These are phyloP conservation scores for Metarhizium album DNA, from an alignment of 2,329 filamentous ascomycete genomes.

Conservation along the genomic window DNA sequence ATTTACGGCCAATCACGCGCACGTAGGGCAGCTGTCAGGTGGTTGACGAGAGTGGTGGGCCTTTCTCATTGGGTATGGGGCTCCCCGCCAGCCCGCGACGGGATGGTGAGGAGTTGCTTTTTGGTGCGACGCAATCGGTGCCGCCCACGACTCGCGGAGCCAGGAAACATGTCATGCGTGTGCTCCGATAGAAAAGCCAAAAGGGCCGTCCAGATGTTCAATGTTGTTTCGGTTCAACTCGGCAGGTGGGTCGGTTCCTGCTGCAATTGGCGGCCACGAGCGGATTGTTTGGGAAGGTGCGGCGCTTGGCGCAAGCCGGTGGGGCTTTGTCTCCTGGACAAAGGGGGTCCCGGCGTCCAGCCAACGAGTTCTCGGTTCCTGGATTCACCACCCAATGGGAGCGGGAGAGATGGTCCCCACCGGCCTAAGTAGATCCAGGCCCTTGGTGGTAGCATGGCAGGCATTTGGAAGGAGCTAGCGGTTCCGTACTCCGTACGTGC, in stretches of 20 bases:
- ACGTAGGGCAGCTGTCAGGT: too few relatives aligned
- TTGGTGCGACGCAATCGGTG: too few relatives aligned
- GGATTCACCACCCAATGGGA: slow-evolving; percentile 7
- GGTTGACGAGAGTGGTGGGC: too few relatives aligned
- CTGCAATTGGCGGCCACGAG: background rate
- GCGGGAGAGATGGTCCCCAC: background rate
- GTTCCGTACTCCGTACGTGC: background rate
- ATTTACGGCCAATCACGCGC: too few relatives aligned
- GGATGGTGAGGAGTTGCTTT: too few relatives aligned
- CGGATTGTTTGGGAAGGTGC: background rate
- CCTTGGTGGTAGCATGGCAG: too few relatives aligned
- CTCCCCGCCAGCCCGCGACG: too few relatives aligned
- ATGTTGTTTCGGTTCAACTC: background rate
- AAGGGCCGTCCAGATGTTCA: too few relatives aligned
- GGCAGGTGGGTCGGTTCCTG: background rate
- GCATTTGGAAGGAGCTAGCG: background rate
- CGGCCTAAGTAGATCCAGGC: background rate
- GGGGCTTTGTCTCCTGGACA: background rate
- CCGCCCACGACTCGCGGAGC: too few relatives aligned
- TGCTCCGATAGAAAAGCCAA: background rate
- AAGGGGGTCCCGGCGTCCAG: background rate
- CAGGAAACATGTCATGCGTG: background rate
- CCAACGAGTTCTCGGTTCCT: slow-evolving; percentile 12
- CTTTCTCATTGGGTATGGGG: too few relatives aligned
- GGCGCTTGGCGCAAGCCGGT: background rate